Percentiles rank a stretch among this genome's conserved stretches.
Evolutionary conservation across 2,329 filamentous ascomycete genomes (phyloP).

Genomic region (Neopestalotiopsis sp.): DNA sequence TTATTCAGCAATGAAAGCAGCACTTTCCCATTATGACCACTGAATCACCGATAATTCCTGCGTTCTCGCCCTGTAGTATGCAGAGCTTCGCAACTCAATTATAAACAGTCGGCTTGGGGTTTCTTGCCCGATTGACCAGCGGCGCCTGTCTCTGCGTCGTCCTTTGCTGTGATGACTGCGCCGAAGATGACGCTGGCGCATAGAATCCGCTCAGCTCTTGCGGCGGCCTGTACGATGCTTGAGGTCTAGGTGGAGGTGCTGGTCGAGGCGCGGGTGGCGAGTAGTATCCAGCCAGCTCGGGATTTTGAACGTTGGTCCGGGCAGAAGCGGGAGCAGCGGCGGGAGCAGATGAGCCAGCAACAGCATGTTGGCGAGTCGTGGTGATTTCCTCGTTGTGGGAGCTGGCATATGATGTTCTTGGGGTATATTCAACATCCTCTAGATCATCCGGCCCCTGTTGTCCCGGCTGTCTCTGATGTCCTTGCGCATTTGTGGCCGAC

Average conservation of each 20-base stretch:
- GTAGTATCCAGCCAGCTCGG: constrained; percentile 30
- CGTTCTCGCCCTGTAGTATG: no score
- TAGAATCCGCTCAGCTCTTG: constrained; percentile 29
- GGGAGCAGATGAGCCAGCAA: not conserved
- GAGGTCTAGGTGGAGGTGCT: not conserved
- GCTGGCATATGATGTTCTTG: constrained; percentile 27
- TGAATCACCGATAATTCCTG: no score
- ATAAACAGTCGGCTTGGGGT: not conserved
- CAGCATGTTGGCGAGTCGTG: not conserved
- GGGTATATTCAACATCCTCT: constrained; percentile 28
- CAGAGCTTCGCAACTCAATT: not conserved
- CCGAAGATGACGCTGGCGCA: constrained; percentile 5
- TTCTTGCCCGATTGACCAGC: not conserved
- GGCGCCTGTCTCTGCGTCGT: not conserved
- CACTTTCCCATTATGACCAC: no score
- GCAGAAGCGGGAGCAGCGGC: not conserved
- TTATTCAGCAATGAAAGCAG: no score
- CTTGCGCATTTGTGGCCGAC: not conserved
- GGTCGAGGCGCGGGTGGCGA: constrained; percentile 22
- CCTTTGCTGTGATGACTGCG: not conserved
- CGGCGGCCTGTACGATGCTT: constrained; percentile 11
- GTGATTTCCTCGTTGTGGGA: constrained; percentile 16
- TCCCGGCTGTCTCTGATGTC: not conserved
- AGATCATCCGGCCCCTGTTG: constrained; percentile 19
- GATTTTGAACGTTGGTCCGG: constrained; percentile 19